Conservation (phyloP, 2,329 filamentous ascomycete genomes). For the Colletotrichum orchidophilum region DNA sequence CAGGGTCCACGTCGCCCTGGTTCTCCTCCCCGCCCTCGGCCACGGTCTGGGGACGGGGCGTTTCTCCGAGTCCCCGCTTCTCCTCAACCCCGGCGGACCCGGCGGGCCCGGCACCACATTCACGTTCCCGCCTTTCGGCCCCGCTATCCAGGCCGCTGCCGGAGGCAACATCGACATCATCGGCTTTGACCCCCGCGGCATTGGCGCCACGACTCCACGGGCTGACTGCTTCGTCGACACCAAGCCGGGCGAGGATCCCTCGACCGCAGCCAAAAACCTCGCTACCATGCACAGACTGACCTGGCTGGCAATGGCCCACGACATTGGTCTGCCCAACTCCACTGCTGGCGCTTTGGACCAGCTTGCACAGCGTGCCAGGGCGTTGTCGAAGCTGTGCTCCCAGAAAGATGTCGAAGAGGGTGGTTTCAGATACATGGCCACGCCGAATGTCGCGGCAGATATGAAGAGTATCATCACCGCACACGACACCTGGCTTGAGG, state of each 20-base stretch:
- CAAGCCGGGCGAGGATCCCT: not conserved
- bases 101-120: conserved; percentile 52
- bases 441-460: conserved; percentile 36
- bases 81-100: conserved; percentile 58
- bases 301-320: conserved; percentile 43
- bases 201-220: conserved; percentile 49
- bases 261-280: conserved; percentile 37
- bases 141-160: conserved; percentile 45
- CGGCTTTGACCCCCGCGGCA: conserved; percentile 58
- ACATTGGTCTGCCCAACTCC: conserved; percentile 46
- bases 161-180: conserved; percentile 54
- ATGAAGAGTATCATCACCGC: conserved; percentile 35
- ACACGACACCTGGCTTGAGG: conserved; percentile 28
- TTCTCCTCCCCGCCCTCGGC: conserved; percentile 44
- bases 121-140: conserved; percentile 38
- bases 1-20: conserved; percentile 49
- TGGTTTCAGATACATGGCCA: conserved; percentile 32
- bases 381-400: conserved; percentile 44
- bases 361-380: conserved; percentile 40
- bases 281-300: conserved; percentile 44
- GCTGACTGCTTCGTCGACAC: conserved; percentile 49
- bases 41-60: conserved; percentile 41
- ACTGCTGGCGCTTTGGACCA: conserved; percentile 44
- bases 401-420: conserved; percentile 37
- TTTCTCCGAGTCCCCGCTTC: conserved; percentile 49